These are phyloP conservation scores for Pisolithus marmoratus DNA, from an alignment of 768 basidiomycete species.

Conservation along the genomic window DNA sequence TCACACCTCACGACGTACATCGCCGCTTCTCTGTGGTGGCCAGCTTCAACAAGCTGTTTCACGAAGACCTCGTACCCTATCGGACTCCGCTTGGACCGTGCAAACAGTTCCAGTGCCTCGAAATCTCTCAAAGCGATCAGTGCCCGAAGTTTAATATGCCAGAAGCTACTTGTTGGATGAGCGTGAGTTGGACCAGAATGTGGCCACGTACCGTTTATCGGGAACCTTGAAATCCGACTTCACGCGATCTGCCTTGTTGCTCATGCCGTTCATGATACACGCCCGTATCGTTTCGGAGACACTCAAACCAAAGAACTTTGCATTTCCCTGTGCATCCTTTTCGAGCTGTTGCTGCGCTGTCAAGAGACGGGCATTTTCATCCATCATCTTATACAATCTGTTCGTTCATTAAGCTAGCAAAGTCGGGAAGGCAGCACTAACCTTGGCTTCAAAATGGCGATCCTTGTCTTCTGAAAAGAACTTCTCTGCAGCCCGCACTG, in stretches of 20 bases:
- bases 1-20: conserved; percentile 83
- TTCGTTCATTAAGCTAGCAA: not conserved
- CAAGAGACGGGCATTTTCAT: conserved; percentile 76
- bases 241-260: conserved; percentile 85
- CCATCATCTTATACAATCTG: conserved; percentile 68
- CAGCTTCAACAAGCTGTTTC: conserved; percentile 66
- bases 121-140: conserved; percentile 78
- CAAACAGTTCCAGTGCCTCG: conserved; percentile 78
- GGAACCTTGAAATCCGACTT: conserved; percentile 89
- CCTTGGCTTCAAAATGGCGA: conserved; percentile 85
- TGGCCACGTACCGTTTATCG: conserved; percentile 72
- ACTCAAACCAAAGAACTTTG: conserved; percentile 76
- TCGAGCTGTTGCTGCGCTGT: conserved; percentile 82
- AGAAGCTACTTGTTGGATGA: conserved; percentile 54
- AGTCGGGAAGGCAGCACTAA: conserved; percentile 20
- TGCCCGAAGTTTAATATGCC: conserved; percentile 87
- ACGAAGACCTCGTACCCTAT: conserved; percentile 96
- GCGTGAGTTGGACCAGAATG: not conserved
- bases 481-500: conserved; percentile 81
- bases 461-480: conserved; percentile 97
- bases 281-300: conserved; percentile 81
- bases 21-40: conserved; percentile 70
- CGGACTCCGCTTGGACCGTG: conserved; percentile 83
- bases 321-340: conserved; percentile 74
- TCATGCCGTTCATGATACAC: conserved; percentile 72